Base-by-base conservation (phyloP, 345 rosid genomes). In the Linum tenue region DNA sequence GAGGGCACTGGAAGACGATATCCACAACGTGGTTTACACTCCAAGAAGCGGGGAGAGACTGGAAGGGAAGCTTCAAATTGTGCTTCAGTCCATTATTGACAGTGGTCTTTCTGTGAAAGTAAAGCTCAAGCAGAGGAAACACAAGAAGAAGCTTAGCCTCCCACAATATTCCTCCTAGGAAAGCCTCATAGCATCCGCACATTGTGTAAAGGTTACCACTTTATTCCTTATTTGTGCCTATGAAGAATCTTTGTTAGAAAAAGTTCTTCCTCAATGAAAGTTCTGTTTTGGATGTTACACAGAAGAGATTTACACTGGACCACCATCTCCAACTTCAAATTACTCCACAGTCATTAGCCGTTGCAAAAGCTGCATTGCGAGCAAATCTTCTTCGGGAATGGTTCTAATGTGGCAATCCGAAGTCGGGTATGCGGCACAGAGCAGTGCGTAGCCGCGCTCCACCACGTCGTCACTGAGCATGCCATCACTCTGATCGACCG, bases 391-490 rank as follows among this genome's bases (percentile, higher is more conserved):
- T 66, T 94, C 99, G 31, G 96, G 99, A 9, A 94, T 90, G 70
- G 84, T 85, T 82, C 76, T 85, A 69, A 94, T 78, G 44, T 11
- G 84, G 72, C 99, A 94, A 78, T 90, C 97, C 0, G 97, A 94
- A 39, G 72, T 79, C 0, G 99, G 97, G 72, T 94, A 86, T 16
- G 99, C 67, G 0, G 79, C 92, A 67, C 99, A 94, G 0, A 94
- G 76, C 73, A 90, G 85, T 5, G 96, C 80, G 36, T 81, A 94
- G 2, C 99, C 99, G 39, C 92, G 72, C 53, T 85, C 97, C 68
- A 94, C 89, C 38, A 94, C 99, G 67, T 94, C 99, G 60, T 94
- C 99, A 66, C 97, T 90, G 38, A 90, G 86, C 99, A 90, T 94
- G 14, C 99, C 97, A 31, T 85, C 99, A 69, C 96, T 88, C 80